These are phyloP conservation scores for Aspergillus eucalypticola DNA, from an alignment of 2,329 filamentous ascomycete genomes.

Conservation along the genomic window DNA sequence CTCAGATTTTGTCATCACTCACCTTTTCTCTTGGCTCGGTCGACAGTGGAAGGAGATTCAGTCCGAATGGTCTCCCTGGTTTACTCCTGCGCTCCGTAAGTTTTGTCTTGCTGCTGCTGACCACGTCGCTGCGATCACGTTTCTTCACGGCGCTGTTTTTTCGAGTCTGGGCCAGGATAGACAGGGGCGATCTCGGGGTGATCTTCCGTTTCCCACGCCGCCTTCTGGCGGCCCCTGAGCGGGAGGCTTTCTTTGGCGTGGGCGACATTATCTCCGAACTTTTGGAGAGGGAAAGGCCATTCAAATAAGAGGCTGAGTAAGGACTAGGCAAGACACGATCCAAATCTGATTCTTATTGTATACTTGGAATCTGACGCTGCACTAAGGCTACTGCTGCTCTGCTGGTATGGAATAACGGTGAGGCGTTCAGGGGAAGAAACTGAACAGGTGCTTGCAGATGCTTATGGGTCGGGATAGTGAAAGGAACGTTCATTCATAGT, in stretches of 20 bases:
- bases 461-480: slow-evolving; percentile 1
- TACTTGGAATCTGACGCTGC: not conserved
- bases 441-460: not conserved
- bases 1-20: slow-evolving; percentile 1
- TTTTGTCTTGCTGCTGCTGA: slow-evolving; percentile 8
- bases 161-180: slow-evolving; percentile 17
- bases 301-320: not conserved
- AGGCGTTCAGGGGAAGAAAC: not conserved
- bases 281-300: not conserved
- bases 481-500: slow-evolving; percentile 1
- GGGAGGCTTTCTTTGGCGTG: slow-evolving; percentile 9
- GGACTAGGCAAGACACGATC: not conserved
- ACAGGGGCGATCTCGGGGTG: slow-evolving; percentile 16
- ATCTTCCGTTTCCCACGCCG: slow-evolving; percentile 13
- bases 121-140: slow-evolving; percentile 4
- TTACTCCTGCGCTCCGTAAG: not conserved
- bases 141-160: slow-evolving; percentile 12
- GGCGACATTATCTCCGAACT: not conserved
- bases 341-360: not conserved
- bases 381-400: not conserved
- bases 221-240: slow-evolving; percentile 1
- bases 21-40: slow-evolving; percentile 33
- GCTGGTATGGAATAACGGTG: not conserved
- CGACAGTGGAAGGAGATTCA: slow-evolving; percentile 21
- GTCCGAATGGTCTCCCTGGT: slow-evolving; percentile 3